Base-by-base conservation (phyloP, 495 filamentous ascomycete genomes). In the Penicillium crystallinum region DNA sequence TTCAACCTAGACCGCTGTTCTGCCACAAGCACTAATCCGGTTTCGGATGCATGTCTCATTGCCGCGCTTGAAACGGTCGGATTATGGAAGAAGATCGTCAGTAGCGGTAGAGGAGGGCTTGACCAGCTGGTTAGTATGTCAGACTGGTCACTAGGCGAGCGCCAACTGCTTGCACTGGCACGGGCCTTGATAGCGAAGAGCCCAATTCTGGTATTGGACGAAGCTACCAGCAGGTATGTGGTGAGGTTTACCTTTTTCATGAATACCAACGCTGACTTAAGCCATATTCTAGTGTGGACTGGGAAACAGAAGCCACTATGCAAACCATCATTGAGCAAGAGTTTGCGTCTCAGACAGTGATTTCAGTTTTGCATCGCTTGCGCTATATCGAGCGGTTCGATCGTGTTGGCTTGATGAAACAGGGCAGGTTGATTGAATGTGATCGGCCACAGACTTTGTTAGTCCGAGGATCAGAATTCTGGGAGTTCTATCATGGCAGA, bases 381-480 rank as follows among this genome's bases (percentile, higher is more conserved):
- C 65, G 66, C 0, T 72, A 67, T 5, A 71, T 77, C 30, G 54
- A 66, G 29, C 63, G 68, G 17, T 75, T 66, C 46, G 75, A 79
- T 41, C 64, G 66, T 30, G 64, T 76, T 21, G 62, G 61, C 6
- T 62, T 76, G 5, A 33, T 77, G 33, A 62, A 68, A 15, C 51
- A 58, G 4, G 68, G 72, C 4, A 43, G 48, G 34, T 48, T 73
- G 2, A 55, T 75, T 11, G 72, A 77, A 52, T 61, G 64, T 52
- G 71, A 63, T 19, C 60, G 49, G 9, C 64, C 70, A 11, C 57
- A 65, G 37, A 42, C 31, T 0, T 60, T 75, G n/a, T 49, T 72
- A 27, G 25, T 27, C n/a, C 35, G 7, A 17, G 25, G 50, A 23
- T 56, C 59, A 4, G 21, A 41, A n/a, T 54, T 49, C 27, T n/a